A percentile compares a stretch with the other conserved stretches of the same genome.
Evolutionary conservation across 2,329 filamentous ascomycete species (phyloP).

Genomic region (Seiridium cupressi): DNA sequence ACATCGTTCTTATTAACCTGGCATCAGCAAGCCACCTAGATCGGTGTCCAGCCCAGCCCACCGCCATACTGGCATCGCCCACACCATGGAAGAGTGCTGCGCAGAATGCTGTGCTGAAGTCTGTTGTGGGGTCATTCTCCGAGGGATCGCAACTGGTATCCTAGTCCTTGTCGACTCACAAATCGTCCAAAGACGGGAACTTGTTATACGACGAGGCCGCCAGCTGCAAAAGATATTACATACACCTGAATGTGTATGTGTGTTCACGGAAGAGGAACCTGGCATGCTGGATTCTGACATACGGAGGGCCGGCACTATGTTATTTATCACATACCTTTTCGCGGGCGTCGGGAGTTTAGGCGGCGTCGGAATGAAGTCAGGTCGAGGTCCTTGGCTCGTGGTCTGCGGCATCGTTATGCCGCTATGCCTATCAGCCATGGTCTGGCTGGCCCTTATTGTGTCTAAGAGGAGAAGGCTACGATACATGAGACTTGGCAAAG

Average conservation of each 20-base stretch:
- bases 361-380: neutral
- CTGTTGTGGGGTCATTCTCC: neutral
- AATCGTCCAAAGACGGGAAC: slow-evolving; percentile 6
- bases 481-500: neutral
- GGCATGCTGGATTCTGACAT: slow-evolving; percentile 3
- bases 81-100: slow-evolving; percentile 1
- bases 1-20: neutral
- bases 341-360: neutral
- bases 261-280: slow-evolving; percentile 5
- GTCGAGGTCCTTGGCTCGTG: neutral
- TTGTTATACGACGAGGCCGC: slow-evolving; percentile 3
- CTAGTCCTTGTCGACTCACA: neutral
- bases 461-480: neutral
- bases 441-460: neutral
- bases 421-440: neutral
- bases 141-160: neutral
- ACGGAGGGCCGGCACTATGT: slow-evolving; percentile 1
- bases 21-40: neutral
- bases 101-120: neutral
- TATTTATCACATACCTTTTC: neutral
- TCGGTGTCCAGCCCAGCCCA: neutral
- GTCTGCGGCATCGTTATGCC: neutral
- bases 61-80: neutral
- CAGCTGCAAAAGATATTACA: slow-evolving; percentile 1
- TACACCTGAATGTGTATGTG: neutral